These are phyloP conservation scores for Kurtzmaniella quercitrusa DNA, from an alignment of 1,139 yeast species.

Conservation along the genomic window DNA sequence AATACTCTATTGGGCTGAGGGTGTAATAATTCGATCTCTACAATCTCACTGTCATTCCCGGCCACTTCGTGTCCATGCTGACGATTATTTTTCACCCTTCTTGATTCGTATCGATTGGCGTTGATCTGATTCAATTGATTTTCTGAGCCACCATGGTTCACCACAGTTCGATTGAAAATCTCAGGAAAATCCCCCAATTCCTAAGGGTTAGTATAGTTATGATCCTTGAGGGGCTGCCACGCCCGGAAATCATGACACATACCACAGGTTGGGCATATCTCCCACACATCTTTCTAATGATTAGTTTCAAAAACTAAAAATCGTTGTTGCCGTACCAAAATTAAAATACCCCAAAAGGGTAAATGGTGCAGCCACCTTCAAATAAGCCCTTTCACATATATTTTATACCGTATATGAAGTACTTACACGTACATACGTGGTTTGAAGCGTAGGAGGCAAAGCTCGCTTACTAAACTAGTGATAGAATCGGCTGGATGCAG, in stretches of 20 bases:
- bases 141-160: slow-evolving; percentile 7
- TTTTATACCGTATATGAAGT: too few relatives aligned
- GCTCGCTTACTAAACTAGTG: too few relatives aligned
- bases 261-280: slow-evolving; percentile 41
- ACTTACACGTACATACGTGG: too few relatives aligned
- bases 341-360: not conserved
- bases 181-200: slow-evolving; percentile 27
- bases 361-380: too few relatives aligned
- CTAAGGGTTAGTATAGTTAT: slow-evolving; percentile 16
- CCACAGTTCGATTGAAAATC: slow-evolving; percentile 23
- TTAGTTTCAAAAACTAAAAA: not conserved
- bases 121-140: slow-evolving; percentile 3
- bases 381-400: too few relatives aligned
- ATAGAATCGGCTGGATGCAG: too few relatives aligned
- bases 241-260: slow-evolving; percentile 15
- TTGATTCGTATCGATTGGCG: slow-evolving; percentile 1
- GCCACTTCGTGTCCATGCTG: slow-evolving; percentile 3
- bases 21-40: slow-evolving; percentile 8
- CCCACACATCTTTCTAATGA: slow-evolving; percentile 33
- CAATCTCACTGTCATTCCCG: slow-evolving; percentile 3
- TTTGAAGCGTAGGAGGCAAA: too few relatives aligned
- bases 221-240: too few relatives aligned
- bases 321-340: not conserved
- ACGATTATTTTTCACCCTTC: not conserved
- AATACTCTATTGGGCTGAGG: slow-evolving; percentile 10